phyloP scores from a whole-genome alignment of 257 asterid genomes.

The Anisodus tanguticus region DNA sequence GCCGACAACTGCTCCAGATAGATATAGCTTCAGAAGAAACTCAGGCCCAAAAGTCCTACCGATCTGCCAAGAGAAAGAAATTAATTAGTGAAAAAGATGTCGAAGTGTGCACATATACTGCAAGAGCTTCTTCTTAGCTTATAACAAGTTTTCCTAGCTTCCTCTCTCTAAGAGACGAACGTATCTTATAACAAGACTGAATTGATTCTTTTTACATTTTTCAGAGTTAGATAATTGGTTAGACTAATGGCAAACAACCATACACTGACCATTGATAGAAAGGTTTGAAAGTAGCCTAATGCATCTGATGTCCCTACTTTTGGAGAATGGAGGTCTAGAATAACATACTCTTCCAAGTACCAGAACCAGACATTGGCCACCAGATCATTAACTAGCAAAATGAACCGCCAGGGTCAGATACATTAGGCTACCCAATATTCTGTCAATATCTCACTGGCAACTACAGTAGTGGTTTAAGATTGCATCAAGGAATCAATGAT shows the following conservation, averaged over 20 bases:
- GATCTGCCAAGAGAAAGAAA: constrained; percentile 47
- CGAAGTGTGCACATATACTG: constrained; percentile 8
- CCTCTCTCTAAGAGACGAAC: not conserved
- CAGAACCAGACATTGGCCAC: not conserved
- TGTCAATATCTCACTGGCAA: too few relatives aligned
- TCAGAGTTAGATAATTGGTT: not conserved
- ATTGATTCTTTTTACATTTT: not conserved
- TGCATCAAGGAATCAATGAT: not conserved
- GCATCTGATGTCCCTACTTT: not conserved
- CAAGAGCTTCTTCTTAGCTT: constrained; percentile 18
- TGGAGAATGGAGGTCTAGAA: not conserved
- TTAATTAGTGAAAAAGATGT: not conserved
- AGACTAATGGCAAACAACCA: not conserved
- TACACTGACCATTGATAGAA: not conserved
- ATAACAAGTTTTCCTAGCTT: not conserved
- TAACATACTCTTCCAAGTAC: not conserved
- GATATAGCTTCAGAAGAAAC: constrained; percentile 76
- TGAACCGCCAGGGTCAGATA: not conserved
- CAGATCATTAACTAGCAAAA: not conserved
- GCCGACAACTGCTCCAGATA: constrained; percentile 85
- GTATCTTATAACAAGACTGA: not conserved
- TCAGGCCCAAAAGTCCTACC: constrained; percentile 77
- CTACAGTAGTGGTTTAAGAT: too few relatives aligned
- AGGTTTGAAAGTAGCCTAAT: not conserved
- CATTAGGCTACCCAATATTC: not conserved